phyloP scores from a whole-genome alignment of 345 rosid genomes.

The Limnanthes douglasii region DNA sequence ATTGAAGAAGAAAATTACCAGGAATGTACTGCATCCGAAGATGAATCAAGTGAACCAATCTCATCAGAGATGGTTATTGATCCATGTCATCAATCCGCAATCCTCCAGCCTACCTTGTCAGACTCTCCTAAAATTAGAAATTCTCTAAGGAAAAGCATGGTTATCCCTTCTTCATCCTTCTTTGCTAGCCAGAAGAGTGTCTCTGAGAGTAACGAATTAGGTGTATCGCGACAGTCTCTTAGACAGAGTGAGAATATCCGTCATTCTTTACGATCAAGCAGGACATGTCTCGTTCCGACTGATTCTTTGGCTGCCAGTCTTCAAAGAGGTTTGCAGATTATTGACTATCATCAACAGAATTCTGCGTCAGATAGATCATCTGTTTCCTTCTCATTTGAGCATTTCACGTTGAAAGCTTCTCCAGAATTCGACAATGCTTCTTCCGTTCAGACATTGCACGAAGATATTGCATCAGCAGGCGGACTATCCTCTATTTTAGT shows the following conservation, averaged over 20 bases:
- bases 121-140: slow-evolving; percentile 86
- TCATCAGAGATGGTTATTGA: no score
- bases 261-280: slow-evolving; percentile 70
- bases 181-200: slow-evolving; percentile 33
- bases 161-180: slow-evolving; percentile 27
- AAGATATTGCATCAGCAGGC: slow-evolving; percentile 17
- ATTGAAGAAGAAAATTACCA: slow-evolving; percentile 30
- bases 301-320: slow-evolving; percentile 94
- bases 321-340: slow-evolving; percentile 74
- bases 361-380: slow-evolving; percentile 43
- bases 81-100: slow-evolving; percentile 32
- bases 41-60: slow-evolving; percentile 9
- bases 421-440: slow-evolving; percentile 34
- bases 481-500: slow-evolving; percentile 21
- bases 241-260: slow-evolving; percentile 40
- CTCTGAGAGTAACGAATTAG: slow-evolving; percentile 18
- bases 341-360: slow-evolving; percentile 45
- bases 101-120: slow-evolving; percentile 57
- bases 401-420: slow-evolving; percentile 48
- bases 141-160: slow-evolving; percentile 45
- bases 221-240: slow-evolving; percentile 14
- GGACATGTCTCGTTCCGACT: slow-evolving; percentile 43
- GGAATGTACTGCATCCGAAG: slow-evolving; percentile 15
- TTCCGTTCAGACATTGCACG: slow-evolving; percentile 26
- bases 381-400: slow-evolving; percentile 65